phyloP scores from a whole-genome alignment of 163 green algal species.

The Picocystis sp. region DNA sequence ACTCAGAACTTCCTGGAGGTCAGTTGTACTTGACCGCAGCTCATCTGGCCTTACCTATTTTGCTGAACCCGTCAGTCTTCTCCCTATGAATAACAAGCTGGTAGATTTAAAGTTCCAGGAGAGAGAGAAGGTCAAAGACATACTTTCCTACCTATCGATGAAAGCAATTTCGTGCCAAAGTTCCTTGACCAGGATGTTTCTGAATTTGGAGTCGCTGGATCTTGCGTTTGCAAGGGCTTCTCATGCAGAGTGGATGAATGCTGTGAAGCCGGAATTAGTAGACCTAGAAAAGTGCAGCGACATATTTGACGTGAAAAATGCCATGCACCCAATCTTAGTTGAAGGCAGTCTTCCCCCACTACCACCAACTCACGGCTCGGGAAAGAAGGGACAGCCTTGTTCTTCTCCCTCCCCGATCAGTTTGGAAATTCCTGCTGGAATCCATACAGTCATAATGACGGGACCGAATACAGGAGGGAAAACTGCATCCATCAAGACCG shows the following conservation, averaged over 20 bases:
- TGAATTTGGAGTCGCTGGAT: slow-evolving; percentile 3
- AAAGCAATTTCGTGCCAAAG: slow-evolving; percentile 2
- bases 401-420: slow-evolving; percentile 23
- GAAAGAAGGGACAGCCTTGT: background rate
- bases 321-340: slow-evolving; percentile 1
- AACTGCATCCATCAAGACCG: slow-evolving; percentile 78
- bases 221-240: background rate
- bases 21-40: slow-evolving; percentile 43
- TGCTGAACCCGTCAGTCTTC: too few species aligned
- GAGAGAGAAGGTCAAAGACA: background rate
- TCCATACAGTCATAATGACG: slow-evolving; percentile 65
- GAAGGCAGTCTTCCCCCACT: background rate
- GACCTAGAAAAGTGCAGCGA: background rate
- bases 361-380: background rate
- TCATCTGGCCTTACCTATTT: slow-evolving; percentile 13
- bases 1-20: slow-evolving; percentile 48
- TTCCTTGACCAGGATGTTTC: background rate
- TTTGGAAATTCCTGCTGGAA: slow-evolving; percentile 32
- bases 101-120: slow-evolving; percentile 1
- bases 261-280: background rate
- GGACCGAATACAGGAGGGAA: slow-evolving; percentile 92
- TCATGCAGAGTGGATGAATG: slow-evolving; percentile 1
- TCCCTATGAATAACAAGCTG: slow-evolving; percentile 8
- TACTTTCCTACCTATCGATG: background rate
- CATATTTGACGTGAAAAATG: background rate